Conservation (phyloP, 2,329 filamentous ascomycete species). For the Penicillium sp. region DNA sequence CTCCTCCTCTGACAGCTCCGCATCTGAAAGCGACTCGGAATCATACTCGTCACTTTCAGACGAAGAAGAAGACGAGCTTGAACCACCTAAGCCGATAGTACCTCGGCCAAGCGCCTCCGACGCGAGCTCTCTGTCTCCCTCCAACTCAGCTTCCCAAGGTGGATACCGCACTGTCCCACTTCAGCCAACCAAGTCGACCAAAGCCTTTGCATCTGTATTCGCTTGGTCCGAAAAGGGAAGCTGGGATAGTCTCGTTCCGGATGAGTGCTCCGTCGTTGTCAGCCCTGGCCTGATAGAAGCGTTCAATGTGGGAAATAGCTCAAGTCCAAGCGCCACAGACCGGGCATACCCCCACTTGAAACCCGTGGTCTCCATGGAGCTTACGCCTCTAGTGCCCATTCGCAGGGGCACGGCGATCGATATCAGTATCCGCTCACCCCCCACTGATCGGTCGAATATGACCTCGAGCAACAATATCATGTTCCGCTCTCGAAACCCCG, state of each 20-base stretch:
- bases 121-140: slow-evolving; percentile 64
- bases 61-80: slow-evolving; percentile 53
- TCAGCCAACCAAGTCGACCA: slow-evolving; percentile 45
- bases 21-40: slow-evolving; percentile 25
- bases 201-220: slow-evolving; percentile 55
- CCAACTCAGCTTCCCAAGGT: slow-evolving; percentile 74
- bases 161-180: slow-evolving; percentile 53
- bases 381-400: slow-evolving; percentile 86
- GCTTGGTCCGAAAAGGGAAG: slow-evolving; percentile 58
- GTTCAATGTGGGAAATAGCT: slow-evolving; percentile 49
- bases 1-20: slow-evolving; percentile 18
- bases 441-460: slow-evolving; percentile 66
- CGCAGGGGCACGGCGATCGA: slow-evolving; percentile 87
- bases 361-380: slow-evolving; percentile 65
- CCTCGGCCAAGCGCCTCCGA: slow-evolving; percentile 36
- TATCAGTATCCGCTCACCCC: slow-evolving; percentile 85
- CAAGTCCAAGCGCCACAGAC: slow-evolving; percentile 5
- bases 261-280: slow-evolving; percentile 58
- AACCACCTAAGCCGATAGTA: slow-evolving; percentile 39
- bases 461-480: slow-evolving; percentile 72
- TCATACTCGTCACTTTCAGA: slow-evolving; percentile 40
- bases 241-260: slow-evolving; percentile 57
- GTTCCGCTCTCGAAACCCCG: slow-evolving; percentile 71
- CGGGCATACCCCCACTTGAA: slow-evolving; percentile 20
- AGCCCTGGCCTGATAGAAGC: slow-evolving; percentile 61